Evolutionary conservation across 1,139 yeast genomes (phyloP).

Genomic region (Yamadazyma membranifaciens): DNA sequence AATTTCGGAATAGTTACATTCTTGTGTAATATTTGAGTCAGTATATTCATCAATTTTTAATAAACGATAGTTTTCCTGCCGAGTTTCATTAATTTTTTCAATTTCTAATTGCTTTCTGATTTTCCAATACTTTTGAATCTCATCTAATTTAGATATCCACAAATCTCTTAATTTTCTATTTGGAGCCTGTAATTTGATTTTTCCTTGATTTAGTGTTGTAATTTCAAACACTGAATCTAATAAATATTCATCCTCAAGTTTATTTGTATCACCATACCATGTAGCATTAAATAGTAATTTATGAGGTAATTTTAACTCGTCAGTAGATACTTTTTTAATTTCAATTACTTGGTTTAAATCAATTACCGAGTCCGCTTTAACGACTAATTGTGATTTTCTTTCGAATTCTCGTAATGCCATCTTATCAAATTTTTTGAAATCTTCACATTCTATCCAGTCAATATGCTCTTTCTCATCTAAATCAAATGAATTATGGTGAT

Average conservation of each 20-base stretch:
- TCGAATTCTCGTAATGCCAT: conserved; percentile 62
- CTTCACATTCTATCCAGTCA: conserved; percentile 53
- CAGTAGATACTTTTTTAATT: conserved; percentile 28
- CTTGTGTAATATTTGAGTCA: conserved; percentile 57
- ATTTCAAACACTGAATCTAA: conserved; percentile 54
- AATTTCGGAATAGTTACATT: conserved; percentile 54
- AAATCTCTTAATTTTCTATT: conserved; percentile 48
- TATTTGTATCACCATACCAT: conserved; percentile 38
- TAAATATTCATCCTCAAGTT: conserved; percentile 28
- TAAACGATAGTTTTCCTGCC: conserved; percentile 44
- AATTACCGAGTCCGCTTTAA: conserved; percentile 59
- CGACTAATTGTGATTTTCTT: conserved; percentile 55
- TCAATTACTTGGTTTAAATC: conserved; percentile 53
- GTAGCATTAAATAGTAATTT: conserved; percentile 36
- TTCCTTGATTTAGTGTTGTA: conserved; percentile 45
- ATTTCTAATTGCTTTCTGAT: conserved; percentile 43
- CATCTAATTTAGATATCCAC: conserved; percentile 59
- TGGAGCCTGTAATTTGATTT: conserved; percentile 59
- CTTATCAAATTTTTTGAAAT: conserved; percentile 51
- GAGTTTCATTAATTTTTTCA: conserved; percentile 31
- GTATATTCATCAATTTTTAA: conserved; percentile 54
- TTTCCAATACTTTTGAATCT: conserved; percentile 60
- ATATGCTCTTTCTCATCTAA: conserved; percentile 51
- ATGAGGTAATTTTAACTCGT: conserved; percentile 29
- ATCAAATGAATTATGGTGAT: conserved; percentile 52